Percentiles rank a stretch among this genome's conserved stretches.
These are phyloP conservation scores for Chlamydomonas applanata DNA, from an alignment of 139 green algal genomes.

Conservation along the genomic window DNA sequence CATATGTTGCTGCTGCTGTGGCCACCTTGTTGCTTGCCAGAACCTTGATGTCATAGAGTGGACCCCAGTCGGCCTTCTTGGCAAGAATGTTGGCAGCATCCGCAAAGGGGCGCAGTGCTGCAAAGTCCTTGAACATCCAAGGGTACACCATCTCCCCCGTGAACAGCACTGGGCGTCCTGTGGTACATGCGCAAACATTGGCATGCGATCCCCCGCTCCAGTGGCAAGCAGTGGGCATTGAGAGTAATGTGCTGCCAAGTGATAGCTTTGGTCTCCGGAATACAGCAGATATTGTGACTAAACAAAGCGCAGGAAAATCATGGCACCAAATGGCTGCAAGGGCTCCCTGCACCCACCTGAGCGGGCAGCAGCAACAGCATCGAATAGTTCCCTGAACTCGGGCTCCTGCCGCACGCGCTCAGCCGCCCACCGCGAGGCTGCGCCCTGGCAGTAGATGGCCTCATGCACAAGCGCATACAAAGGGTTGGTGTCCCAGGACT, in stretches of 20 bases:
- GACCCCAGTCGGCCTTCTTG: slow-evolving; percentile 71
- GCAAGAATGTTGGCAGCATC: slow-evolving; percentile 73
- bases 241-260: too few relatives aligned
- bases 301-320: neutral
- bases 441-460: slow-evolving; percentile 90
- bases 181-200: neutral
- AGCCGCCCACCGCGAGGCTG: slow-evolving; percentile 66
- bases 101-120: slow-evolving; percentile 67
- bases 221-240: neutral
- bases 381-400: slow-evolving; percentile 61
- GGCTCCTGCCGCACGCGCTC: slow-evolving; percentile 53
- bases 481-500: slow-evolving; percentile 88
- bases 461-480: slow-evolving; percentile 95
- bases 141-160: slow-evolving; percentile 95
- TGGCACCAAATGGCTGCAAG: neutral
- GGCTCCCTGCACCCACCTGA: slow-evolving; percentile 18
- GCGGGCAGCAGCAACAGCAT: slow-evolving; percentile 54
- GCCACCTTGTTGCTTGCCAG: slow-evolving; percentile 68
- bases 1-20: slow-evolving; percentile 72
- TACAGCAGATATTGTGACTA: too few relatives aligned
- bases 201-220: too few relatives aligned
- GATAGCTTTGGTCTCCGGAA: too few relatives aligned
- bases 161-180: slow-evolving; percentile 67
- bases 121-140: slow-evolving; percentile 91
- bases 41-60: slow-evolving; percentile 71